Base-by-base conservation (phyloP, 2,329 filamentous ascomycete genomes). In the Cadophora malorum region DNA sequence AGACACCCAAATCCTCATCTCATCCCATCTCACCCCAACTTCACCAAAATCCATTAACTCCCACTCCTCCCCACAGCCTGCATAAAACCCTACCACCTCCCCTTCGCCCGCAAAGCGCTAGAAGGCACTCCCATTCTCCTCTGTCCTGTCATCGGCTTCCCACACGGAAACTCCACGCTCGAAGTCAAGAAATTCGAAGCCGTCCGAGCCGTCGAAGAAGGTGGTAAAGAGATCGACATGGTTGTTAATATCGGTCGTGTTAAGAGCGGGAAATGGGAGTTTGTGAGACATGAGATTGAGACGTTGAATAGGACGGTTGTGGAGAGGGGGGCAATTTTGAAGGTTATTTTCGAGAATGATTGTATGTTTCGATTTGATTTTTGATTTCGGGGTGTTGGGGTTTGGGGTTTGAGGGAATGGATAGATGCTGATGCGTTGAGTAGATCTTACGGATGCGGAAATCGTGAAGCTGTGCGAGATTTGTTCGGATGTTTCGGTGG, bases 331-430 rank as follows among this genome's bases (percentile, higher is more conserved):
- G 84, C 81, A 0, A 78, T 81, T 0, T 79, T 89, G 7, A 89
- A 89, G 73, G 86, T 89, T 62, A 89, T 89, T 60, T 88, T 89
- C 65, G 86, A 89, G 72, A 89, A 87, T 71, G 86, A 88, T 73
- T 89, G 67, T 74, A 19, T 60, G 72, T 69, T 12, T 3, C 5
- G 28, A 28, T 5, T 28, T 28, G 28, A 28, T 28, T 28, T 28
- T 28, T 28, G 28, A 28, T 3, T 28, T 28, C 5, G 28, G 28
- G 28, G 28, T 28, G n/a, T 28, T 28, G 28, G 28, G 5, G 28
- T 28, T 28, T 28, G 28, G 28, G 28, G 5, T 28, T 28, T 28
- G 28, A 28, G 28, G 28, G 28, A 28, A 28, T 28, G 28, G 28
- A 28, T 28, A 5, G 28, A 5, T 28, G 28, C 28, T 28, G 28